Evolutionary conservation across 768 basidiomycete species (phyloP).

Genomic region (Amanita polypyramis): DNA sequence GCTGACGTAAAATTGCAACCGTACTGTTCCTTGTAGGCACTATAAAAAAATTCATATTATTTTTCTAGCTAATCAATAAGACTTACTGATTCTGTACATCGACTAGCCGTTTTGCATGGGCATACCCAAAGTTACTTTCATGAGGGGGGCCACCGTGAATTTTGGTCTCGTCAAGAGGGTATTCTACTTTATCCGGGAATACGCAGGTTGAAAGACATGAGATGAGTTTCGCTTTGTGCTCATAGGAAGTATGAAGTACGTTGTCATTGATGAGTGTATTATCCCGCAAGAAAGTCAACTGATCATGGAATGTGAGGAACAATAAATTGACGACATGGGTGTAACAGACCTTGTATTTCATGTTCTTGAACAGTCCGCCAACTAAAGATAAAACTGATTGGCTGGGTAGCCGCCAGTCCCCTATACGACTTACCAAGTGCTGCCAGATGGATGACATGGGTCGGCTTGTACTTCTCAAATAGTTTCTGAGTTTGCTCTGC

Average conservation of each 20-base stretch:
- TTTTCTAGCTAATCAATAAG: not conserved
- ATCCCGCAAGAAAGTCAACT: conserved; percentile 90
- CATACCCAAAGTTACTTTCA: conserved; percentile 92
- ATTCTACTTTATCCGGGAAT: conserved; percentile 91
- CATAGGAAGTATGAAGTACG: conserved; percentile 68
- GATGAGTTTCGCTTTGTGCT: conserved; percentile 55
- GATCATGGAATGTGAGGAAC: not conserved
- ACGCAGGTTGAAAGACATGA: conserved; percentile 97
- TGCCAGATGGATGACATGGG: conserved; percentile 94
- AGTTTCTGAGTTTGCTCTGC: conserved; percentile 55
- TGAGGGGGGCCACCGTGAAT: conserved; percentile 91
- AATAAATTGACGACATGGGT: not conserved
- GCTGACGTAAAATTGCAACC: conserved; percentile 93
- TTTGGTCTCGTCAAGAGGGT: conserved; percentile 88
- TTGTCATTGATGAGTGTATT: conserved; percentile 96
- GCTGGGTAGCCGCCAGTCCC: not conserved
- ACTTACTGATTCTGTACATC: conserved; percentile 90
- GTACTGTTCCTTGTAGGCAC: conserved; percentile 93
- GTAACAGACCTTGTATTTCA: conserved; percentile 71
- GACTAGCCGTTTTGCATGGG: conserved; percentile 91
- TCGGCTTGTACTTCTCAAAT: conserved; percentile 89
- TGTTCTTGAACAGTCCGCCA: conserved; percentile 92
- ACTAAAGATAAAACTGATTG: conserved; percentile 34
- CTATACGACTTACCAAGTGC: conserved; percentile 59
- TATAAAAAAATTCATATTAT: conserved; percentile 16